Base-by-base conservation (phyloP, 257 asterid genomes). In the Penstemon barbatus region DNA sequence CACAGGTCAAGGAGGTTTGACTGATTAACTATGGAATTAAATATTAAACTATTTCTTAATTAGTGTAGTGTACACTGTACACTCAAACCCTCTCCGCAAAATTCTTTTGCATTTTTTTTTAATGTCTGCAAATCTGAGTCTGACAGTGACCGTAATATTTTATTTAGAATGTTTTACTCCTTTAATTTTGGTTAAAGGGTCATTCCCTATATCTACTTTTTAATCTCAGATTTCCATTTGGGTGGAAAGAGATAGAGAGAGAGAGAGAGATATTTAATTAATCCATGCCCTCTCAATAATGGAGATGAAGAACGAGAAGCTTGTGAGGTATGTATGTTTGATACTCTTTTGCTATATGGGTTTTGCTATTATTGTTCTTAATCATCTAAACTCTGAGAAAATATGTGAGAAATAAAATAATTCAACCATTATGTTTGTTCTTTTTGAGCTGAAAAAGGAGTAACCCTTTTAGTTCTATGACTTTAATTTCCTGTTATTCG, bases 281-380 rank as follows among this genome's bases (percentile, higher is more conserved):
- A 25, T 65, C 69, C 78, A 49, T 58, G 77, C 75, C 68, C 52
- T 25, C 50, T 71, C 33, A 61, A 64, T 61, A 64, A 84, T 85
- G 95, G 90, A 89, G 72, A 68, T 78, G 68, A 91, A 87, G 79
- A 83, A 80, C 66, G 95, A 87, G 73, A 91, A 81, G 89, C 82
- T 81, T 54, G 95, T 91, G 61, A 89, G 98, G 98, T 89, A 80
- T 73, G 82, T 41, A 25, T 25, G 33, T 25, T 25, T 15, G 36
- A 58, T 51, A 44, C 56, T 65, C 53, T 75, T 54, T 43, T 25
- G 37, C 39, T 62, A 46, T n/a, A 7, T n/a, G 70, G 70, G 53
- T 73, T 62, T 13, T 53, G 6, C 40, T 72, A 13, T 55, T 65
- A 15, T 59, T 66, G 7, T 49, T 46, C 39, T 50, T 59, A 52